Percentiles rank a stretch among this genome's conserved stretches.
These are phyloP conservation scores for Colletotrichum tanaceti DNA, from an alignment of 2,329 filamentous ascomycete genomes.

Conservation along the genomic window DNA sequence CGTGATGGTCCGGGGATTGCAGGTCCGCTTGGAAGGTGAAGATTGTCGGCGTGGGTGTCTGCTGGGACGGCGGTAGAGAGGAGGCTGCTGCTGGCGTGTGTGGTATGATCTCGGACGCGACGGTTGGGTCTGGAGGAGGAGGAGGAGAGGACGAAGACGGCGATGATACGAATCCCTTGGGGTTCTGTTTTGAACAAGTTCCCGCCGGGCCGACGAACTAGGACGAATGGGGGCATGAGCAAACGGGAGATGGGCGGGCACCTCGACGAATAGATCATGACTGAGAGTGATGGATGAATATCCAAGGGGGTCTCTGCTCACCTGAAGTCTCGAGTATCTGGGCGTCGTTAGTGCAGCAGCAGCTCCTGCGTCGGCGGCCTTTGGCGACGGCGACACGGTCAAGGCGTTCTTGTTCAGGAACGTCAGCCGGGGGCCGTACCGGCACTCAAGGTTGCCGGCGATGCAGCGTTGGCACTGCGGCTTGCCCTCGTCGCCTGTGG, in stretches of 20 bases:
- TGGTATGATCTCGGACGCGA: not conserved
- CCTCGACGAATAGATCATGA: too few species aligned
- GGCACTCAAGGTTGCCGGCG: slow-evolving; percentile 59
- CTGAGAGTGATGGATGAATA: too few species aligned
- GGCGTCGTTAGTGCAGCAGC: slow-evolving; percentile 26
- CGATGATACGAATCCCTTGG: not conserved
- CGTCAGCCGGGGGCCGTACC: slow-evolving; percentile 59
- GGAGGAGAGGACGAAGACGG: not conserved
- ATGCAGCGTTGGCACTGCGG: slow-evolving; percentile 61
- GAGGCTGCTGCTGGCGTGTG: not conserved
- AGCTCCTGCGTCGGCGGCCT: slow-evolving; percentile 9
- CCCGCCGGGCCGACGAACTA: slow-evolving; percentile 38
- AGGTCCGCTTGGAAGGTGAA: slow-evolving; percentile 17
- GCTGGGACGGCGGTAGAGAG: not conserved
- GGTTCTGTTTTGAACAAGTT: not conserved
- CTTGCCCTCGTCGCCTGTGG: slow-evolving; percentile 62
- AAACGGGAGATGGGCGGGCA: too few species aligned
- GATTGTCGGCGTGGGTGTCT: not conserved
- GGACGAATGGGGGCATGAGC: not conserved
- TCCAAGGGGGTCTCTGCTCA: slow-evolving; percentile 11
- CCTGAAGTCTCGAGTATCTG: slow-evolving; percentile 40
- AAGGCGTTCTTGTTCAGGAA: slow-evolving; percentile 62
- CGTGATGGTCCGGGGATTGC: not conserved
- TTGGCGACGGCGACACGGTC: slow-evolving; percentile 47
- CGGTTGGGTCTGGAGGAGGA: not conserved